These are phyloP conservation scores for Didymella lethalis DNA, from an alignment of 2,329 filamentous ascomycete genomes.

Conservation along the genomic window DNA sequence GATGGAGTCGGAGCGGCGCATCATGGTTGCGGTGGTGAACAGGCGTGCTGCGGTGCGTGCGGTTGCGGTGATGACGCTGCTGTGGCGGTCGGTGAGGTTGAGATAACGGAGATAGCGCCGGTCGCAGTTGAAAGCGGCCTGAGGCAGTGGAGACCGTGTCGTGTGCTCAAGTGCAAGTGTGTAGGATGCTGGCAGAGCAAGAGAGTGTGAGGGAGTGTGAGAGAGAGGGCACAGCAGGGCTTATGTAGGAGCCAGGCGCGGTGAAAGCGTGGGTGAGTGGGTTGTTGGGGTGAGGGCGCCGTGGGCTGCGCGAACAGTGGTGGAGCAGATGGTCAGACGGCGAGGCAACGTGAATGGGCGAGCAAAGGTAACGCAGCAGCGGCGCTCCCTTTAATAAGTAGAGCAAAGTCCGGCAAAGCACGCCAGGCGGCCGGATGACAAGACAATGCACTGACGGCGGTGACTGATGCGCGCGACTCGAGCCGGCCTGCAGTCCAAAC, in stretches of 20 bases:
- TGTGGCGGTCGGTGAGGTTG: constrained; percentile 4
- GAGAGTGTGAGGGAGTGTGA: background rate
- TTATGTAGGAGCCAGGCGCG: constrained; percentile 7
- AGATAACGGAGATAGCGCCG: constrained; percentile 30
- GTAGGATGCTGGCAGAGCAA: background rate
- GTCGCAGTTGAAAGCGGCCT: constrained; percentile 18
- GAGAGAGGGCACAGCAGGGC: constrained; percentile 1
- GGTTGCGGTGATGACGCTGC: constrained; percentile 14
- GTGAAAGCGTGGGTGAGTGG: constrained; percentile 8
- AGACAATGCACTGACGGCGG: constrained; percentile 22
- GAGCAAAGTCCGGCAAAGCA: constrained; percentile 19
- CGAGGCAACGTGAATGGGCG: constrained; percentile 12
- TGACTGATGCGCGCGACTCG: constrained; percentile 20
- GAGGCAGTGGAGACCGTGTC: constrained; percentile 8
- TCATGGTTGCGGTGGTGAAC: constrained; percentile 38
- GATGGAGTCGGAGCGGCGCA: constrained; percentile 51
- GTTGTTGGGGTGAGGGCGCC: constrained; percentile 3
- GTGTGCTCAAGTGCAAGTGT: constrained; percentile 11
- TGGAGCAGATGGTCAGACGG: constrained; percentile 5
- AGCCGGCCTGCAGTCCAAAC: constrained; percentile 16
- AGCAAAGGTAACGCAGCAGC: constrained; percentile 17
- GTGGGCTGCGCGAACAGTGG: constrained; percentile 6
- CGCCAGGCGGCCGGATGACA: constrained; percentile 21
- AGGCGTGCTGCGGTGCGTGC: constrained; percentile 11
- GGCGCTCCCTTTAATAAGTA: constrained; percentile 24